A percentile compares a stretch with the other conserved stretches of the same genome.
Conservation (phyloP, 257 asterid genomes). For the Petrea volubilis region DNA sequence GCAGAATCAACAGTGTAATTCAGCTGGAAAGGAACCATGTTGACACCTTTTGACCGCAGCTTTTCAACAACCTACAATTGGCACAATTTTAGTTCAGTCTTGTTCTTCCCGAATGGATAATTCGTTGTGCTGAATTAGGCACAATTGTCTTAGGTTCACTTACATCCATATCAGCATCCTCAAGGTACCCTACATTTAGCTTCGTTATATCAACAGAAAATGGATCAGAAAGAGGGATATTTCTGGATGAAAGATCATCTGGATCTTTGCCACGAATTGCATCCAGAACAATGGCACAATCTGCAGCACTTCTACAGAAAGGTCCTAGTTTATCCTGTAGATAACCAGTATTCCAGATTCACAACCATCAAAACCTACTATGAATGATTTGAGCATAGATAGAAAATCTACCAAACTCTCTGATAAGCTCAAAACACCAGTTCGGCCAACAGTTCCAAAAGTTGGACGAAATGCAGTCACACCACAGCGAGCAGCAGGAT, state of each 20-base stretch:
- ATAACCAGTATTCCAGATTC: background rate
- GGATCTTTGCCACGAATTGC: constrained; percentile 80
- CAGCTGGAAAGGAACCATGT: constrained; percentile 76
- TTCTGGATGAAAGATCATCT: constrained; percentile 73
- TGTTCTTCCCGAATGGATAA: background rate
- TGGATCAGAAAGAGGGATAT: constrained; percentile 68
- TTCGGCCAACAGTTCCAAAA: constrained; percentile 85
- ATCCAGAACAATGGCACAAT: constrained; percentile 75
- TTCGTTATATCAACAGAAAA: constrained; percentile 66
- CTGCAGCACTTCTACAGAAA: constrained; percentile 83
- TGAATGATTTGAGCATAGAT: background rate
- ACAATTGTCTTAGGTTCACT: constrained; percentile 13
- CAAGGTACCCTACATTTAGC: constrained; percentile 84
- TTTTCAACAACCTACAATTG: constrained; percentile 62
- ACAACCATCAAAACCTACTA: background rate
- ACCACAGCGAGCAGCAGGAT: constrained; percentile 95
- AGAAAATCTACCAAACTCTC: constrained; percentile 86
- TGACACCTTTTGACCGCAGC: constrained; percentile 72
- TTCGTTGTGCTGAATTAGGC: background rate
- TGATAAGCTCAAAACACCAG: constrained; percentile 89
- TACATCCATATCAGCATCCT: constrained; percentile 95
- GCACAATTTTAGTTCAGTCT: background rate
- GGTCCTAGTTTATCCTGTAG: constrained; percentile 91
- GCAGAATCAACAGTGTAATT: constrained; percentile 81
- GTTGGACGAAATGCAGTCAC: constrained; percentile 90